phyloP scores from a whole-genome alignment of 345 rosid species.

The Stellera chamaejasme region DNA sequence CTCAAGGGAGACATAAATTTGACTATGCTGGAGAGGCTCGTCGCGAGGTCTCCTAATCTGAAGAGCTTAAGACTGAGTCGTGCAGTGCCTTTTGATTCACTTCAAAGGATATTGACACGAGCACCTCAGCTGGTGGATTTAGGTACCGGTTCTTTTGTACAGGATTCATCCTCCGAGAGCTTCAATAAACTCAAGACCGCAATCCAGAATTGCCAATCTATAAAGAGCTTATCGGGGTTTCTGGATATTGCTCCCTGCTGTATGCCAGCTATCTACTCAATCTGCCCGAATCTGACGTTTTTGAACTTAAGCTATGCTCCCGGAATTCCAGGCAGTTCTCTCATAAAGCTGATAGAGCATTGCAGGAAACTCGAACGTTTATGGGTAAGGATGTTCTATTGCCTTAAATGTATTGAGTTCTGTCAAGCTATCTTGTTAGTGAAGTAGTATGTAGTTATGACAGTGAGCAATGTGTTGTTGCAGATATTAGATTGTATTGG shows the following conservation, averaged over 20 bases:
- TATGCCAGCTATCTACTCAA: constrained; percentile 43
- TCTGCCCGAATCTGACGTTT: constrained; percentile 43
- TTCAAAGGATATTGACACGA: constrained; percentile 43
- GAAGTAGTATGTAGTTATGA: not conserved
- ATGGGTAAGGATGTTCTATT: constrained; percentile 42
- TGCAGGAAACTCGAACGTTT: constrained; percentile 64
- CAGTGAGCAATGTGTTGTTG: constrained; percentile 9
- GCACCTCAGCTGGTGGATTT: constrained; percentile 70
- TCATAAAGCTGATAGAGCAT: constrained; percentile 41
- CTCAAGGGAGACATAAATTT: constrained; percentile 70
- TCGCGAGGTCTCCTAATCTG: constrained; percentile 76
- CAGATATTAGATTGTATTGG: constrained; percentile 88
- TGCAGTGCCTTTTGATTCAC: constrained; percentile 59
- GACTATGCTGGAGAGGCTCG: constrained; percentile 68
- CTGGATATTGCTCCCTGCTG: constrained; percentile 53
- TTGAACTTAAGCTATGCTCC: constrained; percentile 84
- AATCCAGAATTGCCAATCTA: constrained; percentile 38
- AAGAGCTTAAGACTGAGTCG: constrained; percentile 67
- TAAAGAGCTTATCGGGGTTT: constrained; percentile 75
- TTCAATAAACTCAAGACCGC: constrained; percentile 33
- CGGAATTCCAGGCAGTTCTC: constrained; percentile 51
- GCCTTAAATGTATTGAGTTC: too few relatives aligned
- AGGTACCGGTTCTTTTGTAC: constrained; percentile 66
- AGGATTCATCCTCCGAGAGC: constrained; percentile 50
- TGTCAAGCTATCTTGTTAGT: not conserved